Base-by-base conservation (phyloP, 257 asterid genomes). In the Forsythia viridissima region DNA sequence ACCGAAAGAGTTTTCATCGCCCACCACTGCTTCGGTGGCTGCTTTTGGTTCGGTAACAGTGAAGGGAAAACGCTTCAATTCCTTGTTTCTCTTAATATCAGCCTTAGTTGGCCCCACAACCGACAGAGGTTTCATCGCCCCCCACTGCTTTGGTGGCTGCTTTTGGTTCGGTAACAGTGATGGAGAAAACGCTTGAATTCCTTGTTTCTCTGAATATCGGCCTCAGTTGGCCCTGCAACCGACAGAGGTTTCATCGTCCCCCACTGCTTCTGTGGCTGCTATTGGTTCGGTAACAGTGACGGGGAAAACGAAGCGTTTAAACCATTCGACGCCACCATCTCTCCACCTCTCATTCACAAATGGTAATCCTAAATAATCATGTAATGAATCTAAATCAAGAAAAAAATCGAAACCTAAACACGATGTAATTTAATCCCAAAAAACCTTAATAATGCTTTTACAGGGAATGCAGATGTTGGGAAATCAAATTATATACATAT, bases 221-320 rank as follows among this genome's bases (percentile, higher is more conserved):
- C 87, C 48, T 90, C 92, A 10, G 77, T 77, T 3, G 99, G 97
- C 59, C 93, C 96, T 8, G 96, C 92, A 20, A 59, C 82, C 8
- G 98, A 93, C 85, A 94, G 74, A 8, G 98, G 96, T 70, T 80
- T 87, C n/a, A 93, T 86, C 80, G 92, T 92, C 7, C 93, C 97
- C 84, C 88, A 88, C 79, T 92, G 90, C 87, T 86, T 88, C 40
- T 83, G 82, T 65, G 86, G 68, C 73, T 80, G 80, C 81, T 76
- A 82, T 30, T 72, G 42, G 82, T 86, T 87, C 40, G 59, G 77
- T 75, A 76, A 76, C 74, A 82, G 85, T 77, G 82, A 82, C 36
- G 83, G 80, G 21, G 85, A 65, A 37, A 38, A 69, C 24, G 90
- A 63, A 2, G 85, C 82, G 51, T 79, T 81, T 61, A 74, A 76